A percentile compares a stretch with the other conserved stretches of the same genome.
Conservation (phyloP, 352 stramenopile species). For the Phytophthora hybrid region DNA sequence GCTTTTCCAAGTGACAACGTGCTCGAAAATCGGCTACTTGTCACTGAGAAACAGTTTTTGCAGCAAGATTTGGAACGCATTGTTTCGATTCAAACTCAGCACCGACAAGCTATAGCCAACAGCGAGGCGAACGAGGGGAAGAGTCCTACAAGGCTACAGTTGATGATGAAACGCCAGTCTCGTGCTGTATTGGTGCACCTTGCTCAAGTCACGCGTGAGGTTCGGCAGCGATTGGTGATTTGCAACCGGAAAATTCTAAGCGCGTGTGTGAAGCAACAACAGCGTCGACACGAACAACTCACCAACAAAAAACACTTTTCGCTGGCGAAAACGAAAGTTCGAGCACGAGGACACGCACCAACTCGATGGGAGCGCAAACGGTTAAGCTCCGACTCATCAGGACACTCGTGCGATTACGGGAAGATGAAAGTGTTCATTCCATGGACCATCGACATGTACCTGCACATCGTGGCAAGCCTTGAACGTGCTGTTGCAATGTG, state of each 20-base stretch:
- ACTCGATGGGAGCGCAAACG: slow-evolving; percentile 48
- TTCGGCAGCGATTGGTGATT: slow-evolving; percentile 65
- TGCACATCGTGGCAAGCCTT: slow-evolving; percentile 61
- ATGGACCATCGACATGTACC: slow-evolving; percentile 84
- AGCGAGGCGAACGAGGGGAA: background rate
- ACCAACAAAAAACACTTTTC: slow-evolving; percentile 37
- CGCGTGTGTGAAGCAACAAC: slow-evolving; percentile 62
- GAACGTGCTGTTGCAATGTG: slow-evolving; percentile 42
- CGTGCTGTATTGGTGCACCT: slow-evolving; percentile 60
- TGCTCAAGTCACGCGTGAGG: slow-evolving; percentile 50
- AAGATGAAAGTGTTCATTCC: slow-evolving; percentile 75
- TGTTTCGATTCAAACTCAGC: slow-evolving; percentile 27
- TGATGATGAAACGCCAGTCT: slow-evolving; percentile 23
- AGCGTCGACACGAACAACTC: slow-evolving; percentile 15
- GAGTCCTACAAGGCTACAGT: slow-evolving; percentile 5
- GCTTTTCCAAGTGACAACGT: slow-evolving; percentile 57
- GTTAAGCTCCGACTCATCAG: background rate
- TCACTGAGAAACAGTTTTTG: slow-evolving; percentile 70
- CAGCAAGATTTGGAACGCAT: slow-evolving; percentile 63
- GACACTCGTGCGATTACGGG: slow-evolving; percentile 35
- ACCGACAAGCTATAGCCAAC: slow-evolving; percentile 28
- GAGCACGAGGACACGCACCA: slow-evolving; percentile 56
- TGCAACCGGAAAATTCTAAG: slow-evolving; percentile 69
- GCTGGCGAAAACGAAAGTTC: slow-evolving; percentile 44
- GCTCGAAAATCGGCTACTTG: slow-evolving; percentile 59